Base-by-base conservation (phyloP, 371 early-diverging fungal species). In the Mucor plumbeus region DNA sequence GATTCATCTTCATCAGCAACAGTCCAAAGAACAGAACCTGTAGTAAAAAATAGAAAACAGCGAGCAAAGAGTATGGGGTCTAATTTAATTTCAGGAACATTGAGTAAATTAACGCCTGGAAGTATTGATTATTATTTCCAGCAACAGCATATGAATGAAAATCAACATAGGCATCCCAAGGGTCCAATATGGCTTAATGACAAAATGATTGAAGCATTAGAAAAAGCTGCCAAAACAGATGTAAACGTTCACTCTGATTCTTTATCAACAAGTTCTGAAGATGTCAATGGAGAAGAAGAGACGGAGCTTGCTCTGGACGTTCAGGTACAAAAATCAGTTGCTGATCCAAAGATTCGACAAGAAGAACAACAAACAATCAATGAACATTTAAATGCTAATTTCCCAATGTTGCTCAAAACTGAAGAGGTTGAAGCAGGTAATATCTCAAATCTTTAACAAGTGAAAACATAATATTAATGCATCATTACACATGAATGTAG, bases 361-460 rank as follows among this genome's bases (percentile, higher is more conserved):
- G 69, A 74, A 57, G 59, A 64, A 15, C 74, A 76, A 39, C 21
- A 31, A 7, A 35, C 55, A 5, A 47, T 74, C 48, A 72, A 79
- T 41, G 81, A 78, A 1, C 71, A 73, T 40, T 79, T 91, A 64
- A 68, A 72, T 33, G 70, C 75, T 43, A 70, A 76, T 21, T 91
- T 91, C 63, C 80, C 80, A 7, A 87, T 85, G 59, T 44, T 91
- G 47, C 80, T 87, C 0, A 79, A 84, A 7, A 36, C 74, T 0
- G 91, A 89, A 65, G 64, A 62, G 1, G 79, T 87, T 7, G 63
- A 85, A 34, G 84, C 84, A 56, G 79, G 86, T 87, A 74, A 59
- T 50, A 35, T 15, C 8, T 56, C 14, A 35, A 4, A 1, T 0
- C 21, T 31, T 43, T 34, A n/a, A 47, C n/a, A 19, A 7, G 0